A percentile compares a stretch with the other conserved stretches of the same genome.
phyloP scores from a whole-genome alignment of 495 filamentous ascomycete species.

The Penicillium pancosmium region DNA sequence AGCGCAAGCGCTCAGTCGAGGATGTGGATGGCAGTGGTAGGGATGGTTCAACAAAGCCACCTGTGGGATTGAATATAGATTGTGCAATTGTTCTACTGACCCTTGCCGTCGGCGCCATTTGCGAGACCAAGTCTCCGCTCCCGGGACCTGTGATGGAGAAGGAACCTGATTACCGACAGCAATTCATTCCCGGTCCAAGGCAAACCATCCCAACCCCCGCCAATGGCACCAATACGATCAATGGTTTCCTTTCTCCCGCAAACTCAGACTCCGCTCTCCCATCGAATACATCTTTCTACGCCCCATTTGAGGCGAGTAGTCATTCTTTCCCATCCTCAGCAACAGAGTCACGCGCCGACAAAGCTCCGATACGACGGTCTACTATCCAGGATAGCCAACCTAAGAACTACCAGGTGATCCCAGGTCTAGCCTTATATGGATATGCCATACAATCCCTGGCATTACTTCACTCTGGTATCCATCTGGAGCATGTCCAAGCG shows the following conservation, averaged over 20 bases:
- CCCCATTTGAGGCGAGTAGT: conserved; percentile 16
- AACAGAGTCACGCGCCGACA: conserved; percentile 2
- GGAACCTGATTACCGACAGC: conserved; percentile 27
- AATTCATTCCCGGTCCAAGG: conserved; percentile 31
- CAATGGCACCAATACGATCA: conserved; percentile 13
- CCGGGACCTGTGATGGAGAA: conserved; percentile 57
- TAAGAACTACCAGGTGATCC: conserved; percentile 83
- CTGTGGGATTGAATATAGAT: conserved; percentile 47
- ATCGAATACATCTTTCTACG: conserved; percentile 25
- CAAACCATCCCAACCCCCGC: conserved; percentile 7
- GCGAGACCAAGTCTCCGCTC: conserved; percentile 56
- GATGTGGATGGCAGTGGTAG: conserved; percentile 29
- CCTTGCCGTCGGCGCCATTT: conserved; percentile 85
- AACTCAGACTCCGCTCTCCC: conserved; percentile 29
- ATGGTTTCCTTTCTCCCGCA: conserved; percentile 32
- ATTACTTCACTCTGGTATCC: conserved; percentile 72
- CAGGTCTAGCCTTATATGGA: conserved; percentile 85
- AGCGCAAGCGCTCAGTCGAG: conserved; percentile 48
- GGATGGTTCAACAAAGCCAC: conserved; percentile 21
- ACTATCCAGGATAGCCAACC: conserved; percentile 17
- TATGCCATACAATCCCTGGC: conserved; percentile 88
- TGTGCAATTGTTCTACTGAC: conserved; percentile 82
- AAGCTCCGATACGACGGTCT: conserved; percentile 17
- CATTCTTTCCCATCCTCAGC: conserved; percentile 29
- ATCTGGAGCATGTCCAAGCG: conserved; percentile 81